Conservation (phyloP, 164 flowering plant genomes). For the Aristolochia fimbriata region DNA sequence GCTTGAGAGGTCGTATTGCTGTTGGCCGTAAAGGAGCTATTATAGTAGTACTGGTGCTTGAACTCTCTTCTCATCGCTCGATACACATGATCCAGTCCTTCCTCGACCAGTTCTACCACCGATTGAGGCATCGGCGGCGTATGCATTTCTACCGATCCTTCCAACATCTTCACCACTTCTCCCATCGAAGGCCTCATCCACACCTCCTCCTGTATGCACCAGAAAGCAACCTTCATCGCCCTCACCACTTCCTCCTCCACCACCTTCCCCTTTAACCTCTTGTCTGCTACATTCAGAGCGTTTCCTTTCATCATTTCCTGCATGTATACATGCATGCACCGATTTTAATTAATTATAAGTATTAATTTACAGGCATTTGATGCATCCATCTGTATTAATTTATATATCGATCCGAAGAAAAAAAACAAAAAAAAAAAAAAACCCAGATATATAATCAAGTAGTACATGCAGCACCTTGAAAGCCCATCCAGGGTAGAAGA, state of each 20-base stretch:
- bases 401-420: no score
- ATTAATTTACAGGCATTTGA: no score
- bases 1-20: slow-evolving; percentile 53
- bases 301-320: slow-evolving; percentile 64
- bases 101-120: slow-evolving; percentile 62
- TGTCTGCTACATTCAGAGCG: slow-evolving; percentile 48
- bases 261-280: slow-evolving; percentile 34
- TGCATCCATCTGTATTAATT: no score
- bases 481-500: slow-evolving; percentile 93
- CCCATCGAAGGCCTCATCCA: slow-evolving; percentile 85
- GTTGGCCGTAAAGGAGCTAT: slow-evolving; percentile 8
- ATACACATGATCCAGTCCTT: slow-evolving; percentile 79
- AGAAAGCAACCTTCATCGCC: slow-evolving; percentile 65
- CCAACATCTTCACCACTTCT: slow-evolving; percentile 84
- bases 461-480: slow-evolving; percentile 39
- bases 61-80: slow-evolving; percentile 58
- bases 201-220: slow-evolving; percentile 96
- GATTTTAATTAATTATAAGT: no score
- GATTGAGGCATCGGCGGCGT: slow-evolving; percentile 84
- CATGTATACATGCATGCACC: no score
- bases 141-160: slow-evolving; percentile 57
- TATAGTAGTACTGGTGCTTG: slow-evolving; percentile 2
- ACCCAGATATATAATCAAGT: no score
- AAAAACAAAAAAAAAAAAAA: no score
- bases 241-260: slow-evolving; percentile 57